Conservation (phyloP, 495 filamentous ascomycete genomes). For the Endocarpon pusillum region DNA sequence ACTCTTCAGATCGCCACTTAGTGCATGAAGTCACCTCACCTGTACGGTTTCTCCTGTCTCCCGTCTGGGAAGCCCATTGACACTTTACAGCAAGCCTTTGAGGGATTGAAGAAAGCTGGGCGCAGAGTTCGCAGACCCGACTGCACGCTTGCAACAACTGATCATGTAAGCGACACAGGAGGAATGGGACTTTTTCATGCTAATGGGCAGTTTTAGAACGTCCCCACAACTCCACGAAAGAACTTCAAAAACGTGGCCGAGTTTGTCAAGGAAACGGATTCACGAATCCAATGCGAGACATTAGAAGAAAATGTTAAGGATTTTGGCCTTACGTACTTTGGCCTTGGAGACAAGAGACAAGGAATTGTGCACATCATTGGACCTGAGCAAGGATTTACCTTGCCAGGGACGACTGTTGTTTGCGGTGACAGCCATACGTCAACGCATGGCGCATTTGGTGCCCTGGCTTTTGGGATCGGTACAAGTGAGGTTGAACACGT, state of each 20-base stretch:
- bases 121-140: constrained; percentile 83
- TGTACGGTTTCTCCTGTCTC: constrained; percentile 2
- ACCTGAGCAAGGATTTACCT: constrained; percentile 97
- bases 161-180: constrained; percentile 54
- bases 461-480: constrained; percentile 92
- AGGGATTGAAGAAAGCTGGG: constrained; percentile 74
- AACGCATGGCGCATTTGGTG: constrained; percentile 91
- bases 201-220: constrained; percentile 45
- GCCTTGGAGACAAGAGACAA: constrained; percentile 87
- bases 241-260: constrained; percentile 66
- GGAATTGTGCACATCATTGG: constrained; percentile 98
- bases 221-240: constrained; percentile 78
- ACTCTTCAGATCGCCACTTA: constrained; percentile 66
- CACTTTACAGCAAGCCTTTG: constrained; percentile 76
- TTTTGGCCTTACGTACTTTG: constrained; percentile 94
- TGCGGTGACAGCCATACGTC: constrained; percentile 97
- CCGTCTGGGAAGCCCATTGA: constrained; percentile 13
- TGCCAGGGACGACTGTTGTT: constrained; percentile 91
- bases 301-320: constrained; percentile 95
- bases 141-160: constrained; percentile 89
- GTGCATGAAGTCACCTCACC: constrained; percentile 98
- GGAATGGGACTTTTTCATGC: constrained; percentile 2
- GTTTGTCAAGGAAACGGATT: constrained; percentile 90
- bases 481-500: constrained; percentile 98
- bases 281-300: constrained; percentile 80